Conservation (phyloP, 2,329 filamentous ascomycete genomes). For the Eurotiales sp. region DNA sequence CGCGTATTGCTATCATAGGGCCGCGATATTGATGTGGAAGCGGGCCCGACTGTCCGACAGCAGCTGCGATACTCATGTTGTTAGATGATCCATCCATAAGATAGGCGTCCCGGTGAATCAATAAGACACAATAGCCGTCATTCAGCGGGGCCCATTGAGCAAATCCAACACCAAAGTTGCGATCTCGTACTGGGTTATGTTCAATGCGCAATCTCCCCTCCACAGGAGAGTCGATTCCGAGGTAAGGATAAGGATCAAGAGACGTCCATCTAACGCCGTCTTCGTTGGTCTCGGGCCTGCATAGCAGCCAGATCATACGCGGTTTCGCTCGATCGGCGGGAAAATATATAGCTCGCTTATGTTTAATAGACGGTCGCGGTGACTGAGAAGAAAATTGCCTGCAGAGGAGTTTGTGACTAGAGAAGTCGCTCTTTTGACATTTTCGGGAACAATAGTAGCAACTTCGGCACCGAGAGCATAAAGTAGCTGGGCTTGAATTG, state of each 20-base stretch:
- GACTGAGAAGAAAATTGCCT: slow-evolving; percentile 5
- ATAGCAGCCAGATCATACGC: slow-evolving; percentile 6
- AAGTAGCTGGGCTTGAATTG: background rate
- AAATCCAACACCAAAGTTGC: background rate
- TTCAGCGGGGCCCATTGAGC: background rate
- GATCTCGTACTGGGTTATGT: background rate
- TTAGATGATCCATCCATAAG: background rate
- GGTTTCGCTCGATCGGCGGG: background rate
- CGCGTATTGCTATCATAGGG: background rate
- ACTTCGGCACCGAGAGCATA: background rate
- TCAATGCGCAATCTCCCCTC: background rate
- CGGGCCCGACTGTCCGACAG: background rate
- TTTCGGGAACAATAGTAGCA: background rate
- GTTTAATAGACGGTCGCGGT: slow-evolving; percentile 9
- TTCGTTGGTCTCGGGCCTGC: background rate
- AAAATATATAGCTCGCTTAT: slow-evolving; percentile 15
- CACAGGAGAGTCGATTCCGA: no score
- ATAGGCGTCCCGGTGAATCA: background rate
- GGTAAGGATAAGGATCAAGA: no score
- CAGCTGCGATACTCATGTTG: background rate
- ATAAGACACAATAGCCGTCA: background rate
- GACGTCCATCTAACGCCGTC: background rate
- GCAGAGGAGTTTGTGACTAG: slow-evolving; percentile 15
- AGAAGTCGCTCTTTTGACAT: slow-evolving; percentile 26
- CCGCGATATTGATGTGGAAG: background rate